phyloP scores from a whole-genome alignment of 345 rosid genomes.

The Aquilaria sinensis region DNA sequence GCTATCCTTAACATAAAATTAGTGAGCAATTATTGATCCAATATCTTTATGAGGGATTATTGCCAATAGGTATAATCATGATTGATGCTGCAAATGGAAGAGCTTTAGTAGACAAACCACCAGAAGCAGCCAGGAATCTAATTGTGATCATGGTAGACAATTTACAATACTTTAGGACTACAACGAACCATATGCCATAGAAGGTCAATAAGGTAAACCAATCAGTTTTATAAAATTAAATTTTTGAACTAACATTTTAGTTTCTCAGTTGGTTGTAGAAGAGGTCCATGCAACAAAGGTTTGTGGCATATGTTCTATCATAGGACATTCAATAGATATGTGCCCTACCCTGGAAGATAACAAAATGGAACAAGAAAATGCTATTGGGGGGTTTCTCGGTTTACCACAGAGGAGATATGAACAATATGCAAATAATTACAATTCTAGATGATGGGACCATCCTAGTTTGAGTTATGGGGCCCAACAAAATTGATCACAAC shows the following conservation, averaged over 20 bases:
- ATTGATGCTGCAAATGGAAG: conserved; percentile 1
- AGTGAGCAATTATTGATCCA: background rate
- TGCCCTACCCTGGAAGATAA: background rate
- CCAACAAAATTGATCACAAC: too few species aligned
- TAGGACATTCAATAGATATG: background rate
- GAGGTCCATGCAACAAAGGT: background rate
- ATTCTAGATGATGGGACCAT: too few species aligned
- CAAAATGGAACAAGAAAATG: too few species aligned
- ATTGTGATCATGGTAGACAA: background rate
- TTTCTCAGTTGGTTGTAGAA: background rate
- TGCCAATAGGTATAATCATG: background rate
- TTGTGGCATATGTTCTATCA: too few species aligned
- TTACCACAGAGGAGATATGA: too few species aligned
- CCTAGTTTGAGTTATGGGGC: too few species aligned
- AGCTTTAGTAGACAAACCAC: background rate
- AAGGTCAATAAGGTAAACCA: background rate
- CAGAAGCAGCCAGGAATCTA: background rate
- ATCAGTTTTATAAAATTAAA: background rate
- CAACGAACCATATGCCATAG: background rate
- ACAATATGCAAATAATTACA: too few species aligned
- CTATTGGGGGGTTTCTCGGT: too few species aligned
- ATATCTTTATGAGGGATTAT: background rate
- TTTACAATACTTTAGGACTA: background rate
- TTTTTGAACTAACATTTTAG: background rate
- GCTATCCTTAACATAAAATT: background rate